Conservation (phyloP, 345 rosid species). For the Hypericum androsaemum region DNA sequence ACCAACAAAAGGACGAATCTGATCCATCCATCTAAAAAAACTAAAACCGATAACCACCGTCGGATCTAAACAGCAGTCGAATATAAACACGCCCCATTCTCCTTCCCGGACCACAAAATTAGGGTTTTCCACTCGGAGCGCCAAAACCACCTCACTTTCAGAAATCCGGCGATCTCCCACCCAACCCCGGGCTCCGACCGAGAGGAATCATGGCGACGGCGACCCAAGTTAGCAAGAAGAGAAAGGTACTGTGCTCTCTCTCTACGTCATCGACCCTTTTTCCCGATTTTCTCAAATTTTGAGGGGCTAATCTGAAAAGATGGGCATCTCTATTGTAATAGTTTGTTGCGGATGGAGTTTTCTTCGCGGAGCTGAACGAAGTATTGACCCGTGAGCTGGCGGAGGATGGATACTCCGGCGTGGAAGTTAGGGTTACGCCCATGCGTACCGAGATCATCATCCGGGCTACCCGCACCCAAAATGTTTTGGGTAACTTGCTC, state of each 20-base stretch:
- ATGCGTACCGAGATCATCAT: slow-evolving; percentile 31
- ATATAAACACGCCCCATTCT: no score
- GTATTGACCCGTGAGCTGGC: slow-evolving; percentile 24
- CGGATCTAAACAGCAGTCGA: no score
- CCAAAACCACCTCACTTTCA: no score
- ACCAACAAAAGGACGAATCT: no score
- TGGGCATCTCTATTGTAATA: neutral
- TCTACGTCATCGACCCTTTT: neutral
- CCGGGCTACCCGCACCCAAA: slow-evolving; percentile 27
- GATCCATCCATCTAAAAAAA: no score
- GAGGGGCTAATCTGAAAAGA: neutral
- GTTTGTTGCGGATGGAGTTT: slow-evolving; percentile 23
- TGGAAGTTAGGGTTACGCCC: slow-evolving; percentile 27
- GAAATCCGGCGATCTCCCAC: no score
- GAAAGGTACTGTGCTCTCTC: neutral
- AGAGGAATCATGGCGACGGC: neutral
- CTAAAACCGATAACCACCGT: no score
- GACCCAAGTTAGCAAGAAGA: slow-evolving; percentile 2
- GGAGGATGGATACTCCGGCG: slow-evolving; percentile 28
- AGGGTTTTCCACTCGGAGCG: no score
- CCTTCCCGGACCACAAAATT: no score
- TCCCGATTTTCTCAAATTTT: neutral
- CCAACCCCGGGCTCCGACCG: no score
- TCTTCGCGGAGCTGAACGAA: slow-evolving; percentile 24
- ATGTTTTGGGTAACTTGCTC: slow-evolving; percentile 16